Evolutionary conservation across 306 rosid species (phyloP).

Genomic region (Vicia villosa): DNA sequence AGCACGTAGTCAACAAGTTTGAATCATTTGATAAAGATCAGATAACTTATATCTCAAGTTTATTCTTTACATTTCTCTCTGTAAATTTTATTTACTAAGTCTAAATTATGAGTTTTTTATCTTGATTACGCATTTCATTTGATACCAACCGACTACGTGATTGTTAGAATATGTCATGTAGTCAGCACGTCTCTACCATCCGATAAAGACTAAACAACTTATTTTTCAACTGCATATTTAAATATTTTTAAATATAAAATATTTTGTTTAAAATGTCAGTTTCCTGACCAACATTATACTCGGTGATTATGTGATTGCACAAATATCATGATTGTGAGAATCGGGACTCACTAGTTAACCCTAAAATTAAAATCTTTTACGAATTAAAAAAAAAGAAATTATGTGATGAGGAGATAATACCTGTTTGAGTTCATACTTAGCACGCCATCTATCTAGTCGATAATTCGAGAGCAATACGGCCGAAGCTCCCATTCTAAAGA

Average conservation of each 20-base stretch:
- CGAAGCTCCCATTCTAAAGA: constrained; percentile 72
- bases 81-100: background rate
- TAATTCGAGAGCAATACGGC: constrained; percentile 61
- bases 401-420: constrained; percentile 25
- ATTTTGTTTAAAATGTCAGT: background rate
- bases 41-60: background rate
- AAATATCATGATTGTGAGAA: no score
- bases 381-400: background rate
- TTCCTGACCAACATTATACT: background rate
- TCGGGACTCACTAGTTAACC: background rate
- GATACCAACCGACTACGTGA: background rate
- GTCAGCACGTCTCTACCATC: background rate
- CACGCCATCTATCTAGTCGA: constrained; percentile 56
- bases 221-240: background rate
- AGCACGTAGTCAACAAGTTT: no score
- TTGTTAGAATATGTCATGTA: background rate
- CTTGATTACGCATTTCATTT: background rate
- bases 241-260: background rate
- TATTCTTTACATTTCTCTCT: background rate
- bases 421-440: constrained; percentile 68
- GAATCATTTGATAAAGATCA: background rate
- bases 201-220: background rate
- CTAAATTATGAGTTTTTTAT: background rate
- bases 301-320: background rate
- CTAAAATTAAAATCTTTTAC: background rate